Conservation (phyloP, 805 yeast species). For the Wickerhamiella dianesei region DNA sequence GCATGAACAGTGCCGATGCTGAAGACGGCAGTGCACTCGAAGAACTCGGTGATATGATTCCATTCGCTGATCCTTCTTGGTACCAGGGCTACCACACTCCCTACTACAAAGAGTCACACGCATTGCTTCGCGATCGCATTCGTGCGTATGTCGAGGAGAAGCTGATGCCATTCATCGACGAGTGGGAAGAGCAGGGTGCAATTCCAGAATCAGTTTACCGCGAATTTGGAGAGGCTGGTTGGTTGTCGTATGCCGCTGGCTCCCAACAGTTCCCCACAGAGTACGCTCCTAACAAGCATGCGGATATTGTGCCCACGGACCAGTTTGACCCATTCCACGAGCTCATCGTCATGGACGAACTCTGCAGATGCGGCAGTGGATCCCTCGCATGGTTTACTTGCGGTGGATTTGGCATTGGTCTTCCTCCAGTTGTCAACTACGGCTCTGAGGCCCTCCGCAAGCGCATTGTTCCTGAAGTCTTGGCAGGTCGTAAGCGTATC, state of each 20-base stretch:
- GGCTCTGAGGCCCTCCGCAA: slow-evolving; percentile 22
- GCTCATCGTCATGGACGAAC: slow-evolving; percentile 27
- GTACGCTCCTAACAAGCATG: slow-evolving; percentile 22
- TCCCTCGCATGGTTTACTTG: slow-evolving; percentile 30
- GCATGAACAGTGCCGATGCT: neutral
- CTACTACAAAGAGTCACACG: slow-evolving; percentile 29
- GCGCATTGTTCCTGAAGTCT: slow-evolving; percentile 27
- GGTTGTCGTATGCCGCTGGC: slow-evolving; percentile 27
- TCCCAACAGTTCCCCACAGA: slow-evolving; percentile 23
- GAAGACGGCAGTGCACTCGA: slow-evolving; percentile 15
- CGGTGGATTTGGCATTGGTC: slow-evolving; percentile 32
- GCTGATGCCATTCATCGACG: slow-evolving; percentile 29
- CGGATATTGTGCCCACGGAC: slow-evolving; percentile 22
- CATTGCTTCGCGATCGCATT: slow-evolving; percentile 27
- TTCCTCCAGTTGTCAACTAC: slow-evolving; percentile 29
- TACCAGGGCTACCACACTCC: slow-evolving; percentile 32
- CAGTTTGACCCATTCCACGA: slow-evolving; percentile 30
- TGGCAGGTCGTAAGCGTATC: slow-evolving; percentile 29
- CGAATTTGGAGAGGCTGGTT: slow-evolving; percentile 29
- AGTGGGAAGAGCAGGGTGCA: slow-evolving; percentile 31
- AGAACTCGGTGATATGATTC: slow-evolving; percentile 24
- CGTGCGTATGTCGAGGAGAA: slow-evolving; percentile 30
- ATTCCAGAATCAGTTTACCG: slow-evolving; percentile 23
- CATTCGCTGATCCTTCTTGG: slow-evolving; percentile 33
- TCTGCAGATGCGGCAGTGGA: slow-evolving; percentile 31